Percentiles rank a stretch among this genome's conserved stretches.
phyloP scores from a whole-genome alignment of 1,139 yeast genomes.

The Saccharomyces hybrid region DNA sequence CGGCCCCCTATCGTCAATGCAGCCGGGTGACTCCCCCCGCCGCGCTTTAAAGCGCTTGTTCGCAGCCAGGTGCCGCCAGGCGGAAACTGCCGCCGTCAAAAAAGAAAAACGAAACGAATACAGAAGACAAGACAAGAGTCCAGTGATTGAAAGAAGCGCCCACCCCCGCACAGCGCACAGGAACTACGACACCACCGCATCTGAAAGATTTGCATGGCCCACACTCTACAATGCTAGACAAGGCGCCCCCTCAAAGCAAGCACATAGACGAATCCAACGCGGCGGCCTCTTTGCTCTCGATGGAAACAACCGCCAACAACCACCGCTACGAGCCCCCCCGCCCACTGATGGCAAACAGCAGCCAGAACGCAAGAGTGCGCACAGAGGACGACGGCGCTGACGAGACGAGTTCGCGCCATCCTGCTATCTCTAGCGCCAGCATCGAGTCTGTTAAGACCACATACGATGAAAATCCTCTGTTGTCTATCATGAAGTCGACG shows the following conservation, averaged over 20 bases:
- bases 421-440: constrained; percentile 1
- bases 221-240: neutral
- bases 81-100: constrained; percentile 1
- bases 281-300: neutral
- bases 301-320: constrained; percentile 2
- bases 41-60: neutral
- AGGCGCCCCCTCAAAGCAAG: neutral
- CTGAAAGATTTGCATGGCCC: neutral
- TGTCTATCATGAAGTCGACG: constrained; percentile 16
- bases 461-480: constrained; percentile 8
- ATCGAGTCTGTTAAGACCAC: constrained; percentile 13
- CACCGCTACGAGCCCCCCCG: neutral
- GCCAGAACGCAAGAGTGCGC: neutral
- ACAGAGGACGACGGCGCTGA: neutral
- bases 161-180: constrained; percentile 1
- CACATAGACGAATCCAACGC: neutral
- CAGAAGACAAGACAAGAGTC: neutral
- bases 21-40: neutral
- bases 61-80: neutral
- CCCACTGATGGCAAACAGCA: neutral
- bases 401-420: neutral
- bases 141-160: constrained; percentile 1
- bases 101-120: neutral
- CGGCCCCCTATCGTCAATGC: neutral
- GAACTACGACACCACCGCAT: neutral